A percentile compares a stretch with the other conserved stretches of the same genome.
These are phyloP conservation scores for Candida nanaspora DNA, from an alignment of 805 yeast genomes.

Conservation along the genomic window DNA sequence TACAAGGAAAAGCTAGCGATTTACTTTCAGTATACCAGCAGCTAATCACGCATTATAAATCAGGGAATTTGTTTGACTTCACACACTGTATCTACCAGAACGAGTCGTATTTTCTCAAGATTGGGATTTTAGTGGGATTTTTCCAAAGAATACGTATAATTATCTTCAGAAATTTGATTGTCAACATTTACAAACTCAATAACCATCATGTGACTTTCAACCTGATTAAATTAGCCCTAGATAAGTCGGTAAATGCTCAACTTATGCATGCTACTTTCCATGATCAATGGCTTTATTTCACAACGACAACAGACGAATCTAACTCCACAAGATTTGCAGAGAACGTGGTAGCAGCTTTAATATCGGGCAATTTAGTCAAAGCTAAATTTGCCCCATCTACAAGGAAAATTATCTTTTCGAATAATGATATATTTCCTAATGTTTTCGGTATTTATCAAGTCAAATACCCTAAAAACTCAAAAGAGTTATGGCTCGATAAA, in stretches of 20 bases:
- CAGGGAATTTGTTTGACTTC: conserved; percentile 37
- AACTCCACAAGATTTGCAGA: conserved; percentile 36
- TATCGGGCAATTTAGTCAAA: conserved; percentile 45
- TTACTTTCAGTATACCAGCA: conserved; percentile 30
- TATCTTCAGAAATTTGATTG: conserved; percentile 35
- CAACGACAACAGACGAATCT: conserved; percentile 5
- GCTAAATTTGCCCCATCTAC: conserved; percentile 35
- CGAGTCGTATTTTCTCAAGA: conserved; percentile 30
- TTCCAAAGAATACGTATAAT: conserved; percentile 38
- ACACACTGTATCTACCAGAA: conserved; percentile 25
- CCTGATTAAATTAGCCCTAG: conserved; percentile 19
- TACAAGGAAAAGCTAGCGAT: conserved; percentile 1
- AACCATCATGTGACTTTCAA: conserved; percentile 11
- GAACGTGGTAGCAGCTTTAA: conserved; percentile 41
- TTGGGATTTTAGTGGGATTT: conserved; percentile 35
- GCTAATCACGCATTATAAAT: conserved; percentile 26
- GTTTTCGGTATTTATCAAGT: conserved; percentile 12
- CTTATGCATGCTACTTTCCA: conserved; percentile 5
- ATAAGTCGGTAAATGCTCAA: conserved; percentile 10
- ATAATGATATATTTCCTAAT: conserved; percentile 22
- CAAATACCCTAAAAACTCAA: conserved; percentile 13
- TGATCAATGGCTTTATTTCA: conserved; percentile 12
- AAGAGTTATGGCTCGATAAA: conserved; percentile 23
- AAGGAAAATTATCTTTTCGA: conserved; percentile 20
- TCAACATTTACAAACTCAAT: conserved; percentile 12